Percentiles rank a stretch among this genome's conserved stretches.
These are phyloP conservation scores for Hypoxylon sp. DNA, from an alignment of 2,329 filamentous ascomycete species.

Conservation along the genomic window DNA sequence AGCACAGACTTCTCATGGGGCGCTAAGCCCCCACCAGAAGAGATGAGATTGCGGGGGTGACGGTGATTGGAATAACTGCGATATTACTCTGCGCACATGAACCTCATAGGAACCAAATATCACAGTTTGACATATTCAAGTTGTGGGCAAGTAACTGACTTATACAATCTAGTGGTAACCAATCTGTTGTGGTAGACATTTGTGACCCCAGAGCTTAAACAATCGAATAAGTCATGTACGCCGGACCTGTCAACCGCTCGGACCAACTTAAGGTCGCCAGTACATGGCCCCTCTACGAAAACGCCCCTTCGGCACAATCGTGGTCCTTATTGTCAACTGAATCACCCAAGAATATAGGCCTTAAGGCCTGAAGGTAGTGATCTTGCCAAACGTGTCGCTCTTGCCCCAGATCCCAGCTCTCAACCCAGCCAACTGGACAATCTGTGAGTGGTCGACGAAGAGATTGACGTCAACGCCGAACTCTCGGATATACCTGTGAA, in stretches of 20 bases:
- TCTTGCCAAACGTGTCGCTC: conserved; percentile 69
- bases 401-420: conserved; percentile 69
- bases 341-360: not conserved
- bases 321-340: not conserved
- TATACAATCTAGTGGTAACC: not conserved
- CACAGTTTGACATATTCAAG: not conserved
- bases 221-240: not conserved
- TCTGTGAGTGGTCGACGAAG: conserved; percentile 71
- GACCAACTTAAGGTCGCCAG: not conserved
- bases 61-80: not conserved
- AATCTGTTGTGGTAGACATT: not conserved
- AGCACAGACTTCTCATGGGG: not conserved
- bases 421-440: conserved; percentile 68
- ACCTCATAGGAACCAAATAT: not conserved
- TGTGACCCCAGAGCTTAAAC: not conserved
- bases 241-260: not conserved
- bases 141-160: not conserved
- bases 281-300: not conserved
- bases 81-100: too few species aligned
- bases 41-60: too few species aligned
- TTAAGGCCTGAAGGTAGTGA: conserved; percentile 56
- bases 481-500: conserved; percentile 59
- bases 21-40: too few species aligned
- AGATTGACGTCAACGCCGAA: conserved; percentile 71
- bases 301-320: not conserved